A percentile compares a stretch with the other conserved stretches of the same genome.
phyloP scores from a whole-genome alignment of 495 filamentous ascomycete genomes.

The Hypoxylon cercidicola region DNA sequence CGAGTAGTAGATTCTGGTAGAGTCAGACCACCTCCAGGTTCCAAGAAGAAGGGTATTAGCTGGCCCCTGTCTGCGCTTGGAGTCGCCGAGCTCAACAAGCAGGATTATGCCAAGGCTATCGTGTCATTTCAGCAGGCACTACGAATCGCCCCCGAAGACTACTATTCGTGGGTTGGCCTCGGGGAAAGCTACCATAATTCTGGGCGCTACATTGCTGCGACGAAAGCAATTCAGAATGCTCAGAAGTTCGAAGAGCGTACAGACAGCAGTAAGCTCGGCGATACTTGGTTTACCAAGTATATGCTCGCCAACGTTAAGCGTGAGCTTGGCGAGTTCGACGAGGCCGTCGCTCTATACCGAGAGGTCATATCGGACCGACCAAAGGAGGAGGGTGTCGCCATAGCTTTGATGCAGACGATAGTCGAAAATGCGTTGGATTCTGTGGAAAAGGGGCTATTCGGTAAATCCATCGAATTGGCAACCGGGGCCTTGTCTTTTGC shows the following conservation, averaged over 20 bases:
- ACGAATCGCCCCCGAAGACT: conserved; percentile 81
- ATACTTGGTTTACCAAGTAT: conserved; percentile 93
- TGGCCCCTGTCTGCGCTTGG: conserved; percentile 98
- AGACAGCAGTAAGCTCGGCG: conserved; percentile 54
- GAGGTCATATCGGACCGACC: conserved; percentile 72
- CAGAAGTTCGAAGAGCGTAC: conserved; percentile 71
- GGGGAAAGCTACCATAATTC: conserved; percentile 97
- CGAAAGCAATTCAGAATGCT: conserved; percentile 88
- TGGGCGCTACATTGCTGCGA: conserved; percentile 88
- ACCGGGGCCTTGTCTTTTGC: conserved; percentile 60
- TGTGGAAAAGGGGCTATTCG: conserved; percentile 83
- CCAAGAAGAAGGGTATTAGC: conserved; percentile 88
- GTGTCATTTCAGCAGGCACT: conserved; percentile 93
- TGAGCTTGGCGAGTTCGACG: conserved; percentile 88
- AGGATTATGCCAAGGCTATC: conserved; percentile 87
- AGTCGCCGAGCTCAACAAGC: conserved; percentile 94
- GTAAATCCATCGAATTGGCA: conserved; percentile 76
- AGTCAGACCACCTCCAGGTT: conserved; percentile 86
- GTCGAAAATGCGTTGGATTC: conserved; percentile 81
- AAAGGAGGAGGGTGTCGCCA: conserved; percentile 83
- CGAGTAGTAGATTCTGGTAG: conserved; percentile 93
- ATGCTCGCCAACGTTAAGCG: conserved; percentile 96
- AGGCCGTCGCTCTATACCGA: conserved; percentile 79
- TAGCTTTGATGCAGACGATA: conserved; percentile 86
- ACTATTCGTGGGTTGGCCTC: conserved; percentile 94